These are phyloP conservation scores for Erythrobasidium hasegawianum DNA, from an alignment of 1,284 basidiomycete species.

Conservation along the genomic window DNA sequence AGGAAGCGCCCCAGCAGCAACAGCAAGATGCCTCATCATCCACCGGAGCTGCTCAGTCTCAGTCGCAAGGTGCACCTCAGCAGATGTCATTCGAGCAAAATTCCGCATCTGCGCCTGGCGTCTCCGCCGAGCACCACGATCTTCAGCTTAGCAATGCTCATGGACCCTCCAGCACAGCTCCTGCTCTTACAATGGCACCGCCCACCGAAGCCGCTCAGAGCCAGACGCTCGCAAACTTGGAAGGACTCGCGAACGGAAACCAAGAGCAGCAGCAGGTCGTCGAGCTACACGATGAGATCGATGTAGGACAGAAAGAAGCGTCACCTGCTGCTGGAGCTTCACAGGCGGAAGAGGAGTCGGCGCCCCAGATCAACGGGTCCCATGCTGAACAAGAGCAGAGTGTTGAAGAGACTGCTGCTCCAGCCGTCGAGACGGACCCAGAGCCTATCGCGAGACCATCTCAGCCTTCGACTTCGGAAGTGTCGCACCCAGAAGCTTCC, in stretches of 20 bases:
- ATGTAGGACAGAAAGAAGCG: constrained; percentile 6
- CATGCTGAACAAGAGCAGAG: constrained; percentile 41
- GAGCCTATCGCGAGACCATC: constrained; percentile 37
- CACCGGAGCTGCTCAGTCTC: constrained; percentile 42
- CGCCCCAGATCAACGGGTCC: constrained; percentile 32
- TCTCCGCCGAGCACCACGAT: constrained; percentile 21
- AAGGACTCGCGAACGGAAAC: constrained; percentile 37
- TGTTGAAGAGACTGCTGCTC: constrained; percentile 43
- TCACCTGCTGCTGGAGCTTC: background rate
- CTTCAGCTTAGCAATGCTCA: constrained; percentile 30
- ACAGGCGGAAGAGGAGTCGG: constrained; percentile 19
- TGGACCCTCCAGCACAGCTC: constrained; percentile 17
- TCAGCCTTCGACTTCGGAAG: constrained; percentile 4
- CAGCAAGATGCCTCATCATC: constrained; percentile 36
- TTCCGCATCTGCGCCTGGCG: background rate
- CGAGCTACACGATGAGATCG: constrained; percentile 37
- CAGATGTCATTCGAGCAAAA: constrained; percentile 36
- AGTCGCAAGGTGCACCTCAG: constrained; percentile 36
- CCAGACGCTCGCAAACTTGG: constrained; percentile 13
- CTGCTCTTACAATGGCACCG: constrained; percentile 27
- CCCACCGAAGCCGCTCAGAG: constrained; percentile 19
- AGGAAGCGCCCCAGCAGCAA: constrained; percentile 43
- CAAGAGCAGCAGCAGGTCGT: constrained; percentile 43
- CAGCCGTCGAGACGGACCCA: constrained; percentile 47
- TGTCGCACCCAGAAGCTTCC: constrained; percentile 7